Evolutionary conservation across 495 filamentous ascomycete genomes (phyloP), one percentile per base, ranked within the genome.

Genomic region (Echria macrotheca): DNA sequence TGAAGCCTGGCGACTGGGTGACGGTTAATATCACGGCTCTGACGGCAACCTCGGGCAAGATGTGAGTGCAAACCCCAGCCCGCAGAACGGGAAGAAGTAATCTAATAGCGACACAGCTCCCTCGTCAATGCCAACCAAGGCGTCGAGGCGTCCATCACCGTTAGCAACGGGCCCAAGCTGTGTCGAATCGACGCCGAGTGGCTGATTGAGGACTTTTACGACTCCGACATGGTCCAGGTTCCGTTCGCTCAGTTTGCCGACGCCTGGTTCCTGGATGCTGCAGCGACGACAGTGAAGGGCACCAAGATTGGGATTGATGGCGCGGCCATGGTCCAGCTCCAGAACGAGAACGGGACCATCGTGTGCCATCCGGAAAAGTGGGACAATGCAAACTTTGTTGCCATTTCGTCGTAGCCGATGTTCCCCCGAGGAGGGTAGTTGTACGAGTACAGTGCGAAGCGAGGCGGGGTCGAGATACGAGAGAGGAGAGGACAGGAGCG

Each of bases 1-100:
- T 82, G 32, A 66, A 66, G n/a, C 72, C 74, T 1, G 80, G 80
- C 7, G 74, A 84, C 46, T 67, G 69, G 43, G 73, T 83, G 46
- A 69, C 67, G 12, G 71, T 78, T 12, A 74, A 66, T 19, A 71
- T 84, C 26, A 61, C 68, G 19, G 59, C 75, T 1, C 60, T 49
- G 17, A 70, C 67, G 22, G 59, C 66, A 10, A 76, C 67, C 23
- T 47, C 60, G 12, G 81, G 72, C 14, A 63, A 66, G 4, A 66
- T 75, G 60, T 64, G 49, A 48, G 63, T 56, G 18, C 11, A 14
- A 28, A 22, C 25, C 36, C 11, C 15, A 12, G n/a, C 22, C 17
- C 7, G 15, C 8, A 17, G 5, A 19, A 11, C n/a, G 9, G 31
- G 7, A 19, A 28, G 23, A 21, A 9, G 2, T 23, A 24, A 14